Conservation (phyloP, 768 basidiomycete species). For the Amanita jacksonii region DNA sequence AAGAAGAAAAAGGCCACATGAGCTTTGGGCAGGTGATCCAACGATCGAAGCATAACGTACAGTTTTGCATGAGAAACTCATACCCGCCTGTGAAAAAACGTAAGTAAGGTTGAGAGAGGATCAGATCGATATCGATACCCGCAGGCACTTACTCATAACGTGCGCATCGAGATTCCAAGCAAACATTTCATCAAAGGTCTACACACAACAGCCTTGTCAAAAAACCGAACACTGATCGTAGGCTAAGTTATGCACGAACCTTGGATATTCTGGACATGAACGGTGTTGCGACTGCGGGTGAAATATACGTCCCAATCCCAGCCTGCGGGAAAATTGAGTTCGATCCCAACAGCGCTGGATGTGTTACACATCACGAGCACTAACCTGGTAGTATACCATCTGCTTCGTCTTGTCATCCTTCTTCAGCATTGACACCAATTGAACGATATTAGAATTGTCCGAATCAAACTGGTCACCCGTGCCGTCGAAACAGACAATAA, state of each 20-base stretch:
- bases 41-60: neutral
- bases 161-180: conserved; percentile 44
- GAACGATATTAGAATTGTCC: conserved; percentile 41
- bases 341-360: too few relatives aligned
- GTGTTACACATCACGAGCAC: too few relatives aligned
- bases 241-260: conserved; percentile 10
- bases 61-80: conserved; percentile 10
- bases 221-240: neutral
- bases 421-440: conserved; percentile 39
- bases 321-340: too few relatives aligned
- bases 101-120: too few relatives aligned
- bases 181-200: conserved; percentile 33
- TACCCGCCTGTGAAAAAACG: conserved; percentile 6
- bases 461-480: conserved; percentile 33
- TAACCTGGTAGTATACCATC: conserved; percentile 49
- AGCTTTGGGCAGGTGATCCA: neutral
- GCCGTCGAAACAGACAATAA: conserved; percentile 66
- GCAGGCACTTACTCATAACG: conserved; percentile 31
- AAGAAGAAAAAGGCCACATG: too few relatives aligned
- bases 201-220: neutral
- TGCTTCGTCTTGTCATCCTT: conserved; percentile 40
- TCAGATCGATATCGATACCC: neutral
- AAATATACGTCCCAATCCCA: conserved; percentile 45
- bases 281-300: conserved; percentile 34
- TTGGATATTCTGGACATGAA: conserved; percentile 33